A percentile compares a stretch with the other conserved stretches of the same genome.
phyloP scores from a whole-genome alignment of 1,284 basidiomycete species.

The Ustilago crameri region DNA sequence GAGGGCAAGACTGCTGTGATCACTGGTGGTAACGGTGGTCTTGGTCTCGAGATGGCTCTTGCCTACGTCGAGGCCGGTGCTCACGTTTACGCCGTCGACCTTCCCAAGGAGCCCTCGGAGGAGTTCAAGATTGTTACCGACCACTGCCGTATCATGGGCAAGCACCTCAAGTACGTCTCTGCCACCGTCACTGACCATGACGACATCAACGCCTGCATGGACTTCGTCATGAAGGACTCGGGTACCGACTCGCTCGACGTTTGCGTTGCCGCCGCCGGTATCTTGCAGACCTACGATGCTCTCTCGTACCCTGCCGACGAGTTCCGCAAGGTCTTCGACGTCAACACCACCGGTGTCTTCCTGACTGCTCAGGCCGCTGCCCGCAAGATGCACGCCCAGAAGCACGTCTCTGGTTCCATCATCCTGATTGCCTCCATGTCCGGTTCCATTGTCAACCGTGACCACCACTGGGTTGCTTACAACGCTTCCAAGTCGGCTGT shows the following conservation, averaged over 20 bases:
- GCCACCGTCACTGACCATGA: constrained; percentile 73
- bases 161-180: constrained; percentile 73
- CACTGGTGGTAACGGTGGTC: constrained; percentile 77
- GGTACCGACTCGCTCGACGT: constrained; percentile 75
- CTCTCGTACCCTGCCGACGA: constrained; percentile 78
- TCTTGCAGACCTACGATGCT: constrained; percentile 75
- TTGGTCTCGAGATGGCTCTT: constrained; percentile 84
- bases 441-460: constrained; percentile 83
- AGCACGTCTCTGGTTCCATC: constrained; percentile 80
- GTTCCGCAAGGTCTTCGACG: constrained; percentile 76
- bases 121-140: constrained; percentile 73
- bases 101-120: constrained; percentile 75
- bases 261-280: constrained; percentile 81
- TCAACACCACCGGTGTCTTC: constrained; percentile 81
- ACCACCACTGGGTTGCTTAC: constrained; percentile 78
- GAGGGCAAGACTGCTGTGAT: constrained; percentile 77
- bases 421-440: constrained; percentile 87
- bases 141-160: constrained; percentile 72
- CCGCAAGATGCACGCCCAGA: constrained; percentile 76
- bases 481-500: constrained; percentile 85
- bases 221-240: constrained; percentile 64
- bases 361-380: constrained; percentile 83
- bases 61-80: constrained; percentile 81
- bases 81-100: constrained; percentile 81
- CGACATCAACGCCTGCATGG: constrained; percentile 66